Conservation (phyloP, 257 asterid genomes). For the Solanum clarkiae region DNA sequence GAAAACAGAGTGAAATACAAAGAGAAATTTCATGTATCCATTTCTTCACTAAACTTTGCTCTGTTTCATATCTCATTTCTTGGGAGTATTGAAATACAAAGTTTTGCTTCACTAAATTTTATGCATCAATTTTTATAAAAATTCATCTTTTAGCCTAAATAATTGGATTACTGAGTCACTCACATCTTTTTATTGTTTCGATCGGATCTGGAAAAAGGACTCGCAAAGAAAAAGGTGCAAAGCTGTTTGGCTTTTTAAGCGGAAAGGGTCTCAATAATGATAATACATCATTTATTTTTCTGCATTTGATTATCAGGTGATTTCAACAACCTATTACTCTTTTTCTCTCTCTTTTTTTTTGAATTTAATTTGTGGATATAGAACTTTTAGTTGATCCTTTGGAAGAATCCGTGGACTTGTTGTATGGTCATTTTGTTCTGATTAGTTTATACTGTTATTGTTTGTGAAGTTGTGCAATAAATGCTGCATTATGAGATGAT, state of each 20-base stretch:
- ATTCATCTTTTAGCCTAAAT: background rate
- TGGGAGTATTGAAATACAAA: background rate
- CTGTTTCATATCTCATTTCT: background rate
- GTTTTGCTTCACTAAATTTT: too few relatives aligned
- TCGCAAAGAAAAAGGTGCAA: conserved; percentile 9
- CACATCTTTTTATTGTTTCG: conserved; percentile 14
- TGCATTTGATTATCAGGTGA: conserved; percentile 22
- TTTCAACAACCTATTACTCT: background rate
- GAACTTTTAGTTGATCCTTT: background rate
- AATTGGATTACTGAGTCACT: background rate
- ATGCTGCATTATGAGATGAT: background rate
- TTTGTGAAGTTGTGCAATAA: background rate
- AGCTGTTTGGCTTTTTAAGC: conserved; percentile 14
- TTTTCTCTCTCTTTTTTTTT: background rate
- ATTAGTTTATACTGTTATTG: background rate
- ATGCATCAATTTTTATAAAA: too few relatives aligned
- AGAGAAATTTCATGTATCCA: background rate
- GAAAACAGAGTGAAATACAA: background rate
- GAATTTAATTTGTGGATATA: background rate
- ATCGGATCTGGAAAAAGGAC: conserved; percentile 31
- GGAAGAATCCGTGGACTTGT: background rate
- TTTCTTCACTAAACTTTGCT: conserved; percentile 8
- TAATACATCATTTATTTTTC: conserved; percentile 15
- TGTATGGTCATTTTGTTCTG: background rate
- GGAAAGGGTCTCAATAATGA: conserved; percentile 10